Evolutionary conservation across 129 eudicot species (phyloP), one percentile per base, ranked within the genome.

Genomic region (Heracleum sosnowskyi): DNA sequence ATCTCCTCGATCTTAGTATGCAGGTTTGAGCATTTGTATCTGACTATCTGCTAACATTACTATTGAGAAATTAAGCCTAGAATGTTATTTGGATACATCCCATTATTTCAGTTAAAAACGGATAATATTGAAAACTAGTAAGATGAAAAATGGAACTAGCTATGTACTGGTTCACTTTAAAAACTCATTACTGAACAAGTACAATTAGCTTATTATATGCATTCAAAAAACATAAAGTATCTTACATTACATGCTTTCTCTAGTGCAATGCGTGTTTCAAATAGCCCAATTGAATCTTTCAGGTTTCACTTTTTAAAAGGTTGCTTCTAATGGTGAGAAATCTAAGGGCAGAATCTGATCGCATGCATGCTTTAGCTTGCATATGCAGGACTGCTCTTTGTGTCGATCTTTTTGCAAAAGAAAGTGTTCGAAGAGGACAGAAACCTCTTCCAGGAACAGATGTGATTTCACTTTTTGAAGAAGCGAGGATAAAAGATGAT

Each of bases 291-390:
- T 80, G 18, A 7, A 49, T 57, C 49, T 64, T 82, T 79, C 88
- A 92, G 97, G 97, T 92, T 63, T 92, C 93, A 22, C 83, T 93
- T 81, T 93, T 93, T 76, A 93, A 91, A 82, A 88, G 91, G 86
- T 80, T 93, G 83, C 98, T 93, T 93, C 90, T 88, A 41, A 93
- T 93, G 98, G 98, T 93, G 81, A 91, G 97, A 79, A 93, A 93
- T 86, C 83, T 93, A 82, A 86, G 97, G 81, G 98, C 98, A 70
- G 98, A 91, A 79, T 93, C 98, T 69, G 98, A 93, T 44, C 90
- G 98, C 69, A 93, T 93, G 98, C 98, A 91, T 89, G 98, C 98
- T 66, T 83, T 93, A 85, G 98, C 98, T 36, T 93, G 98, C 80
- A 93, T 93, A 78, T 91, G 98, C 76, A 91, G 98, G 37, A 93